phyloP scores from a whole-genome alignment of 2,329 filamentous ascomycete species.

The Sclerotinia borealis region DNA sequence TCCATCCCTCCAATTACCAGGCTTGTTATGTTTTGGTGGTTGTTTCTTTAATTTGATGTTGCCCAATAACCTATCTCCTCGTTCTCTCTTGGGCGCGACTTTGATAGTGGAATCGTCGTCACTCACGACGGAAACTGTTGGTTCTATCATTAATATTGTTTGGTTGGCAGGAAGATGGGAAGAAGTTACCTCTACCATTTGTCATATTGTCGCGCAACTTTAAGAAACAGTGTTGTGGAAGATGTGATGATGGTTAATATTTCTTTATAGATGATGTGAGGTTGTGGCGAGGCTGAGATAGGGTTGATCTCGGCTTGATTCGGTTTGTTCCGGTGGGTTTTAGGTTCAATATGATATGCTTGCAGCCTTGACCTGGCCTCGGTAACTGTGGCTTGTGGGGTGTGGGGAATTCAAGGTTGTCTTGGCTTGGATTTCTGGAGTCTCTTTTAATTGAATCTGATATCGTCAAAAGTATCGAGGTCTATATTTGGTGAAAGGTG shows the following conservation, averaged over 20 bases:
- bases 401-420: background rate
- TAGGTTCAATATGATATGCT: too few relatives aligned
- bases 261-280: conserved; percentile 2
- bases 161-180: too few relatives aligned
- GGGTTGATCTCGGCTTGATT: background rate
- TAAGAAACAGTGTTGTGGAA: background rate
- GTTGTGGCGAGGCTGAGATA: background rate
- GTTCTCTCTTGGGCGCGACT: conserved; percentile 48
- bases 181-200: background rate
- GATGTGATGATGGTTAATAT: background rate
- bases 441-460: too few relatives aligned
- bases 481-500: too few relatives aligned
- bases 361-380: background rate
- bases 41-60: conserved; percentile 58
- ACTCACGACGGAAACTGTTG: conserved; percentile 24
- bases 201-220: conserved; percentile 1
- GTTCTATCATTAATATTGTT: background rate
- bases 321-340: background rate
- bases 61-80: conserved; percentile 39
- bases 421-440: too few relatives aligned
- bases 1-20: conserved; percentile 68
- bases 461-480: background rate
- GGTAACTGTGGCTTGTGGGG: background rate
- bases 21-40: conserved; percentile 55
- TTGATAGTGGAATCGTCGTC: conserved; percentile 57